Percentiles rank a stretch among this genome's conserved stretches.
These are phyloP conservation scores for Penicillium sp. DNA, from an alignment of 2,329 filamentous ascomycete species.

Conservation along the genomic window DNA sequence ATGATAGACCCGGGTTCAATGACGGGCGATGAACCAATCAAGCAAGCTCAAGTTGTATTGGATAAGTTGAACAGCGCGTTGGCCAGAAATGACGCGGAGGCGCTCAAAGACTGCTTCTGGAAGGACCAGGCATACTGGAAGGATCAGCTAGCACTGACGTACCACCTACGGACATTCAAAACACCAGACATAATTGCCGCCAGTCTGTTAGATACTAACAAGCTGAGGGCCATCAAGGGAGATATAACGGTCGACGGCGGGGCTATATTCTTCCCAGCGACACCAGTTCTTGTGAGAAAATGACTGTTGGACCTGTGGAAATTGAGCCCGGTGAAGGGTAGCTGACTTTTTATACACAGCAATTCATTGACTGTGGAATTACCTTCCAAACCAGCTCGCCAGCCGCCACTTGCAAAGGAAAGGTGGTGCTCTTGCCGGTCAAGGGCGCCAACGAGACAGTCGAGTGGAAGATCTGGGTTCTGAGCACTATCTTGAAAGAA, in stretches of 20 bases:
- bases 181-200: not conserved
- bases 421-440: not conserved
- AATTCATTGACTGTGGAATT: not conserved
- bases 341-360: not conserved
- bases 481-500: not conserved
- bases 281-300: conserved; percentile 20
- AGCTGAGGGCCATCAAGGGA: not conserved
- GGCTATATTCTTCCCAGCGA: conserved; percentile 15
- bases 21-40: conserved; percentile 12
- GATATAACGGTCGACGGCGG: conserved; percentile 12
- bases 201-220: not conserved
- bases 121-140: not conserved
- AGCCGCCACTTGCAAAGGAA: not conserved
- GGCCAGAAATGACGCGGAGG: conserved; percentile 16
- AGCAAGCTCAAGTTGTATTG: conserved; percentile 9
- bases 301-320: conserved; percentile 9
- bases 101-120: not conserved
- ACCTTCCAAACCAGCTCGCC: not conserved
- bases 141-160: not conserved
- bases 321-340: not conserved
- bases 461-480: not conserved
- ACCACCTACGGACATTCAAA: not conserved
- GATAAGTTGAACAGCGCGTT: conserved; percentile 16
- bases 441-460: not conserved
- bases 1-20: conserved; percentile 14